Base-by-base conservation (phyloP, 148 eudicot species). In the Spergularia bocconei region DNA sequence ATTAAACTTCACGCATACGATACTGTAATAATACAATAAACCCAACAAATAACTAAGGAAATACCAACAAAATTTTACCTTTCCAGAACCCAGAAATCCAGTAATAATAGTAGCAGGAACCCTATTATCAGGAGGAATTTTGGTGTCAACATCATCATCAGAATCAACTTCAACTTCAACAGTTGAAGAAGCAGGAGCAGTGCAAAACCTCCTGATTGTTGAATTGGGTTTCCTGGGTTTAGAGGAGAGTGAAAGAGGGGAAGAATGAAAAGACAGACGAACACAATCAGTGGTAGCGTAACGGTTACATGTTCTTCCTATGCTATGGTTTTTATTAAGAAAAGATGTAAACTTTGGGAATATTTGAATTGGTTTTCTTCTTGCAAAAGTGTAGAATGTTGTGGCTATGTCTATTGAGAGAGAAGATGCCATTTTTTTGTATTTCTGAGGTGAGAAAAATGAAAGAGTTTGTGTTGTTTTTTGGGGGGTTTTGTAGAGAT, bases 91-190 rank as follows among this genome's bases (percentile, higher is more conserved):
- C 73, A 95, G 72, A 75, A 95, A 95, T 0, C 99, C 99, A 51
- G 99, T 95, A 5, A 95, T 95, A 44, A 95, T 91, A 38, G 99
- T 95, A 44, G 99, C 99, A 12, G 99, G 99, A 75, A 95, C 83
- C 19, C 99, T 83, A 83, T 92, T 76, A 83, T 95, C 99, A 16
- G 88, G 90, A 47, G 97, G 99, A 67, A 95, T 82, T 58, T 82
- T 86, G 25, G 96, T 89, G 20, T 56, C 41, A 36, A 85, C 78
- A 71, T 79, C 90, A 71, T 85, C 93, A 57, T 82, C 91, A 50
- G 82, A 72, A 75, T 88, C 86, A 17, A 80, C 50, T 6, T 84
- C 76, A 23, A 80, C 83, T 2, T 90, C 72, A 14, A 71, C 63
- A 1, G 86, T 55, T 0, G 88, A 39, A 11, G 93, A 58, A 10